A percentile compares a stretch with the other conserved stretches of the same genome.
phyloP scores from a whole-genome alignment of 1,139 yeast species.

The Blastobotrys elegans region DNA sequence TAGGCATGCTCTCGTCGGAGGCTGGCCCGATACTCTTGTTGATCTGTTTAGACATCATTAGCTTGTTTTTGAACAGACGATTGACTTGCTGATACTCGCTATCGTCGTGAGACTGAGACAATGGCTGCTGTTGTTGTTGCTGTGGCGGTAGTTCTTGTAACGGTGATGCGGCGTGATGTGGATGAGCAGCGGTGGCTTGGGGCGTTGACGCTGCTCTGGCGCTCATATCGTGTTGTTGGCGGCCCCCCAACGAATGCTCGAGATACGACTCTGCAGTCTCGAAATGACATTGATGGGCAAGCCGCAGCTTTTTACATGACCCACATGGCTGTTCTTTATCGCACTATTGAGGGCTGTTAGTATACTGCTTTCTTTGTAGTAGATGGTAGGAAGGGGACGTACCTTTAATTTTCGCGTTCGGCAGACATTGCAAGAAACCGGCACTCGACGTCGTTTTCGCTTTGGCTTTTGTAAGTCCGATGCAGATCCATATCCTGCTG shows the following conservation, averaged over 20 bases:
- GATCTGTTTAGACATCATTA: not conserved
- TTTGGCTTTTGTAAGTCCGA: conserved; percentile 2
- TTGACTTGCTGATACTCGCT: not conserved
- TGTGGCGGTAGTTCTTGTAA: not conserved
- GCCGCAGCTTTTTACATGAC: conserved; percentile 20
- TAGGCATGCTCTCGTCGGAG: not conserved
- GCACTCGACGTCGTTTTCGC: conserved; percentile 20
- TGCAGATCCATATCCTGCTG: no score
- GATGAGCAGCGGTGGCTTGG: not conserved
- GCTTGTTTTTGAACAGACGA: not conserved
- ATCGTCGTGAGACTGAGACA: no score
- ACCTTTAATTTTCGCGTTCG: conserved; percentile 23
- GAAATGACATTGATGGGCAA: conserved; percentile 19
- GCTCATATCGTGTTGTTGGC: not conserved
- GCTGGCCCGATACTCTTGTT: not conserved
- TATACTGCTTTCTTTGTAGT: not conserved
- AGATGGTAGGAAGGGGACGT: not conserved
- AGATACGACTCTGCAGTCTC: conserved; percentile 14
- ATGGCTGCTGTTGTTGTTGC: no score
- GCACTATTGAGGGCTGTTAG: conserved; percentile 13
- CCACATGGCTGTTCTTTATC: conserved; percentile 25
- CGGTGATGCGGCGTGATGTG: not conserved
- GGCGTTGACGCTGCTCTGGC: not conserved
- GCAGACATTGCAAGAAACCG: conserved; percentile 25
- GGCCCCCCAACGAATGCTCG: not conserved